Base-by-base conservation (phyloP, 2,329 filamentous ascomycete genomes). In the Drechslerella stenobrocha region DNA sequence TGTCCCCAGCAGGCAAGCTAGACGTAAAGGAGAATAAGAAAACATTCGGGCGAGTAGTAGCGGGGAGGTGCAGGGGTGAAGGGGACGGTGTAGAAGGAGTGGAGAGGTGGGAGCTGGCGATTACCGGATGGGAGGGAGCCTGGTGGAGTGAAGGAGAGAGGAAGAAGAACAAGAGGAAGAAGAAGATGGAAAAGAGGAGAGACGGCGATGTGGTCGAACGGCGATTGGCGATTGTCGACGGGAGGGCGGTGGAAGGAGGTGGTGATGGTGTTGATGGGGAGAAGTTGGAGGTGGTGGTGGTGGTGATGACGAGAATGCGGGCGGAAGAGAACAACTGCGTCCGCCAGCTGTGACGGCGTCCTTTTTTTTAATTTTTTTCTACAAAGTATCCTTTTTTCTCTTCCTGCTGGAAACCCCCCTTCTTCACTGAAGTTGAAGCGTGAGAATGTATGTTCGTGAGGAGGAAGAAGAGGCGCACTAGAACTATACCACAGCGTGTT, bases 331-430 rank as follows among this genome's bases (percentile, higher is more conserved):
- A 57, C 50, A 61, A 72, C 22, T 42, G 37, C 37, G 3, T 13
- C 37, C 37, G 37, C 71, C 26, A 71, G 70, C 24, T n/a, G n/a
- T n/a, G n/a, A n/a, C 69, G 59, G 37, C 71, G 70, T 24, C 67
- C 55, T 64, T 71, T 71, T 18, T 63, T 55, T 5, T 70, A 64
- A 2, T 71, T 63, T 22, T 63, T 67, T 32, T 70, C 51, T 2
- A 23, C 24, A 26, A 26, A 26, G 9, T 26, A 47, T 32, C 9
- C 22, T 34, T 22, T 30, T 50, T 22, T 34, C 20, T 22, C 18
- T 42, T 20, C 15, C 15, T 42, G 2, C 37, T 30, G 28, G n/a
- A n/a, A 13, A 4, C 34, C 11, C 11, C 34, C 11, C 13, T 18
- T 37, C 34, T 42, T n/a, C 37, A 24, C 20, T 52, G 47, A 35